phyloP scores from a whole-genome alignment of 129 eudicot species.

The Chrysanthemum lavandulifolium region DNA sequence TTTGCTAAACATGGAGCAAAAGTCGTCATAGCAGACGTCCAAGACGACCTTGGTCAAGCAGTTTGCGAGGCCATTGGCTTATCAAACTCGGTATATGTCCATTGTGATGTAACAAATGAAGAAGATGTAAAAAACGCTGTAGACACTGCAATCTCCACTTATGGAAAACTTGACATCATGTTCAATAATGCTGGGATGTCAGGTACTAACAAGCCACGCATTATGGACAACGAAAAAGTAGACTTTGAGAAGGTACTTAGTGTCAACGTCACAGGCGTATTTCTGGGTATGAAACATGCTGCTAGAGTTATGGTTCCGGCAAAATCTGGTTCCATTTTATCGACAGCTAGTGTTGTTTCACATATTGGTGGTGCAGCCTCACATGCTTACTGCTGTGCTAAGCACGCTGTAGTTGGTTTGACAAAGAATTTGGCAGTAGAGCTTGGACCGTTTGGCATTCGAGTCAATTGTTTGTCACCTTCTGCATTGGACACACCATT shows the following conservation, averaged over 20 bases:
- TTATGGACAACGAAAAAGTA: constrained; percentile 30
- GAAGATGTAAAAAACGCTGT: too few relatives aligned
- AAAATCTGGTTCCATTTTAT: constrained; percentile 45
- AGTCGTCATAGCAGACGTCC: too few relatives aligned
- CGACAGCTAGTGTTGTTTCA: constrained; percentile 39
- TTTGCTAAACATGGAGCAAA: too few relatives aligned
- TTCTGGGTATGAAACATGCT: constrained; percentile 42
- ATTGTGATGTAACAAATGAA: too few relatives aligned
- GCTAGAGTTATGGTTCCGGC: constrained; percentile 64
- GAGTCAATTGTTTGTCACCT: constrained; percentile 64
- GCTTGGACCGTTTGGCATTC: constrained; percentile 52
- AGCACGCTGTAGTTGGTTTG: constrained; percentile 50
- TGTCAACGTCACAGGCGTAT: constrained; percentile 10
- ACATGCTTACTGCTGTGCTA: constrained; percentile 48
- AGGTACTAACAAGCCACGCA: constrained; percentile 26
- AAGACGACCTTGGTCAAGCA: too few relatives aligned
- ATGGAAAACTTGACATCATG: too few relatives aligned
- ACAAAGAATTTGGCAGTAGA: constrained; percentile 50
- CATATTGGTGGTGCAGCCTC: constrained; percentile 38
- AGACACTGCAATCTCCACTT: too few relatives aligned
- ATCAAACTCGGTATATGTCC: too few relatives aligned
- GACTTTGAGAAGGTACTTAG: constrained; percentile 18
- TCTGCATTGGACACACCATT: constrained; percentile 25
- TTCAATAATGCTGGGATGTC: too few relatives aligned
- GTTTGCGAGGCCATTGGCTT: too few relatives aligned